Evolutionary conservation across 345 rosid species (phyloP), one percentile per base, ranked within the genome.

Genomic region (Eucalyptus viminalis): DNA sequence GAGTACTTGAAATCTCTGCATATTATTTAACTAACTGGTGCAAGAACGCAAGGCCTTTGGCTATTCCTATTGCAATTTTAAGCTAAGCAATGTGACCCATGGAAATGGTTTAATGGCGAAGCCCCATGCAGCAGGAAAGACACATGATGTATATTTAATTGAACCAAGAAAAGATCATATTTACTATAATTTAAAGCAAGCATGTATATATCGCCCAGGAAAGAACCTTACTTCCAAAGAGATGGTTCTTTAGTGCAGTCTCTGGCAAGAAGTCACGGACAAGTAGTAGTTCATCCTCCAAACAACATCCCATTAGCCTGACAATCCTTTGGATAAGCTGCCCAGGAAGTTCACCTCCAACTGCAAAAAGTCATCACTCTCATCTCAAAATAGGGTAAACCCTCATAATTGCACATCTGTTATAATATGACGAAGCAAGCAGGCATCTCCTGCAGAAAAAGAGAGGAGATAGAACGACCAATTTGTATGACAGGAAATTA

Each of bases 211-310:
- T 31, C 7, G 2, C 22, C 80, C 7, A 34, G 11, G 25, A 69
- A 69, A 69, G 44, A 49, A 65, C 24, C 88, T 89, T 88, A 91
- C 92, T 89, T 69, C 89, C 14, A 45, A 89, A 91, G 37, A 91
- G 87, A 51, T 87, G 90, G 34, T 91, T 76, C 49, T 89, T 45
- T 60, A 89, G 86, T 60, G 65, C 87, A 45, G 87, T 90, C 54
- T 86, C 88, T 34, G 83, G 40, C 90, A 89, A 81, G 89, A 60
- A 89, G 53, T 89, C 92, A 7, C 67, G 90, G 13, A 91, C 89
- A 56, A 91, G 90, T 51, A 51, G 54, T 5, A 91, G 86, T 37
- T 62, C 65, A 14, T 62, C 21, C 44, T 72, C 14, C 45, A 19
- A 72, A 72, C 25, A 72, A 21, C 22, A 72, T 72, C 27, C 81